A percentile compares a stretch with the other conserved stretches of the same genome.
Conservation (phyloP, 192 early-diverging fungal genomes). For the Geranomyces michiganensis region DNA sequence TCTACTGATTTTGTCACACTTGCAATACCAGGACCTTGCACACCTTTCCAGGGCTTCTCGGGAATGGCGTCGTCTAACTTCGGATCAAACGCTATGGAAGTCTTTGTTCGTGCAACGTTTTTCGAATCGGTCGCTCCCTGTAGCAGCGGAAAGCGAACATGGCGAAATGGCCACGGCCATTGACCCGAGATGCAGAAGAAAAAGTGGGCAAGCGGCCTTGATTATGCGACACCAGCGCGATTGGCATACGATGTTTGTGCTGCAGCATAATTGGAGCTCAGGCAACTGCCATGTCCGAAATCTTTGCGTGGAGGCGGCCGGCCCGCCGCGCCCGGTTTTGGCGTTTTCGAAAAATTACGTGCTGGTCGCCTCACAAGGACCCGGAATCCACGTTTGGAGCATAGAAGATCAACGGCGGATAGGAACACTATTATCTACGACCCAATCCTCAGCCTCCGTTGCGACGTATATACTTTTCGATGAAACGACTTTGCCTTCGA, state of each 20-base stretch:
- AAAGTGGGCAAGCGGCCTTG: constrained; percentile 6
- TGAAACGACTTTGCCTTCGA: neutral
- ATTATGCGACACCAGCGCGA: constrained; percentile 20
- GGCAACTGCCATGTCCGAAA: constrained; percentile 38
- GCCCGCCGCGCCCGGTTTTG: neutral
- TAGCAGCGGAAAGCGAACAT: neutral
- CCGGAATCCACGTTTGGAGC: neutral
- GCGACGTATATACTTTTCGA: neutral
- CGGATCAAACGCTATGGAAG: constrained; percentile 58
- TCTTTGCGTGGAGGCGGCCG: neutral
- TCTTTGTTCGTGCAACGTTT: constrained; percentile 47
- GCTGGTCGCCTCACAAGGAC: constrained; percentile 4
- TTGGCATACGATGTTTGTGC: constrained; percentile 50
- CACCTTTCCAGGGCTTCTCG: constrained; percentile 37
- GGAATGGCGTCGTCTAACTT: constrained; percentile 48
- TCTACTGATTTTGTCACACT: constrained; percentile 45
- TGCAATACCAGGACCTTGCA: constrained; percentile 44
- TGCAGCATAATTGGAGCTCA: constrained; percentile 56
- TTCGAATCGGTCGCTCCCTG: neutral
- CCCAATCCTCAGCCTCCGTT: no score
- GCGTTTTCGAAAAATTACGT: constrained; percentile 42
- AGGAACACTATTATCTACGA: neutral
- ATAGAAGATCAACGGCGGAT: constrained; percentile 8
- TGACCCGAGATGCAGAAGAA: neutral
- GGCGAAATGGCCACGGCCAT: neutral